Evolutionary conservation across 495 filamentous ascomycete genomes (phyloP), one percentile per base, ranked within the genome.

Genomic region (Aspergillus panamensis): DNA sequence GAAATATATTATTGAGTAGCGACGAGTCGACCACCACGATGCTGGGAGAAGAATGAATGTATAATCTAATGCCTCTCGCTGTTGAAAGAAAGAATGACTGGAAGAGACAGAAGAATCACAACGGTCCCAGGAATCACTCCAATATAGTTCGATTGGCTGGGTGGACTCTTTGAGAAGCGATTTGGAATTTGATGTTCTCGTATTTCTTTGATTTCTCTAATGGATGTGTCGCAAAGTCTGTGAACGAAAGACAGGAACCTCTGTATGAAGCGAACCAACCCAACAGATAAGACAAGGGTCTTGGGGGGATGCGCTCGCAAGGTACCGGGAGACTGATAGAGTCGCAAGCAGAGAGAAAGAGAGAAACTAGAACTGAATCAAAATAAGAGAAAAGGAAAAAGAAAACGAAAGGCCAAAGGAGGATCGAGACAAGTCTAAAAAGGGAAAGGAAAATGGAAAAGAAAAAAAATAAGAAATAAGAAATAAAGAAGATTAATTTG

Each of bases 211-310:
- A 30, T 40, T 40, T 59, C 56, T 62, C 53, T 51, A 55, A 55
- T 53, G 44, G 37, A 35, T 25, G 48, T 57, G 49, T 44, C 44
- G 60, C 48, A 49, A 52, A 52, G 55, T 59, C 51, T 62, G 44
- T 59, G 59, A 66, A 66, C 55, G 71, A 74, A 70, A 66, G 69
- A 70, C 66, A 71, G 69, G 71, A 61, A 63, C 66, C 68, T 68
- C 29, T 60, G 48, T 50, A 33, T 51, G 58, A 63, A 42, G 48
- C 58, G 50, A 61, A 39, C 62, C 52, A 58, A 61, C 61, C 45
- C 58, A 53, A 37, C 53, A 47, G 17, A 30, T 32, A 54, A 20
- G 48, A 49, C 54, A 53, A 58, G 57, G 57, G 55, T 57, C 29
- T 40, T 40, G 12, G 25, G 37, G 49, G 58, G 52, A n/a, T 25